Conservation (phyloP, 2,329 filamentous ascomycete genomes). For the Neonectria hederae region DNA sequence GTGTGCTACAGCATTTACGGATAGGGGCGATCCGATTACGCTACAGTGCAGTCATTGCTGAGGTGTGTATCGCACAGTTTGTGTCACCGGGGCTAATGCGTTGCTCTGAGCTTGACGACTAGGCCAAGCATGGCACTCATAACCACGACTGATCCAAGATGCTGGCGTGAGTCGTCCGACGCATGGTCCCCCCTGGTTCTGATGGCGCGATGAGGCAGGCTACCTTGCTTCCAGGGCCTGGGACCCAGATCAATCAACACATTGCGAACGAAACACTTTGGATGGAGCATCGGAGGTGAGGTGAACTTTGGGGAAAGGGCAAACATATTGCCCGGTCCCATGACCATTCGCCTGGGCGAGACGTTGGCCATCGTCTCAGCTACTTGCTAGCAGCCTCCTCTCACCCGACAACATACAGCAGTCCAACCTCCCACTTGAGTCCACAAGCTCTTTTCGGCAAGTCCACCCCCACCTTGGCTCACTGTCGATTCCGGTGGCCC, state of each 20-base stretch:
- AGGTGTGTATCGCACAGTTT: neutral
- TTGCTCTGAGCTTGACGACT: conserved; percentile 13
- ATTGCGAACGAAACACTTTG: neutral
- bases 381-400: neutral
- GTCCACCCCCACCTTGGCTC: conserved; percentile 27
- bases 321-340: conserved; percentile 8
- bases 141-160: conserved; percentile 17
- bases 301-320: neutral
- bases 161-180: conserved; percentile 18
- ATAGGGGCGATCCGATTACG: conserved; percentile 13
- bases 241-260: neutral
- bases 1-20: conserved; percentile 3
- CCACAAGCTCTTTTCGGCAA: conserved; percentile 34
- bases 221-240: neutral
- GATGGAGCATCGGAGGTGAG: conserved; percentile 5
- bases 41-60: conserved; percentile 3
- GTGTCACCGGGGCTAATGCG: conserved; percentile 3
- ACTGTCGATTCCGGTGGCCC: conserved; percentile 40
- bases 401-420: no score
- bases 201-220: neutral
- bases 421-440: conserved; percentile 5
- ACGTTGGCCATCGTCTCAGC: conserved; percentile 17
- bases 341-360: conserved; percentile 9
- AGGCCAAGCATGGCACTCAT: neutral
- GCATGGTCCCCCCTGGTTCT: conserved; percentile 15